phyloP scores from a whole-genome alignment of 2,329 filamentous ascomycete genomes.

The Fusarium beomiforme region DNA sequence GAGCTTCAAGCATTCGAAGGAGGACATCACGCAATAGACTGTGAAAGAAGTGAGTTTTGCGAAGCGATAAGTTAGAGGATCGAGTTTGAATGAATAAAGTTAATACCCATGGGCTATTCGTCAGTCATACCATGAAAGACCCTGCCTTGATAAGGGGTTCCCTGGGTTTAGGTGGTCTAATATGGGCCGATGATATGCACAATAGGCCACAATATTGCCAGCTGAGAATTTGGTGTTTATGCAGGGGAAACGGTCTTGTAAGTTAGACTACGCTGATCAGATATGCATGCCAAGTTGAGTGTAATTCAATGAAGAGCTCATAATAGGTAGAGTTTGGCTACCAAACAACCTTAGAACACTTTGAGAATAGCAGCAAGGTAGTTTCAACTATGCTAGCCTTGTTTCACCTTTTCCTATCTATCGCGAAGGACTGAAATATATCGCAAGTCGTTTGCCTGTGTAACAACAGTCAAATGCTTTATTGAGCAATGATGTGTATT shows the following conservation, averaged over 20 bases:
- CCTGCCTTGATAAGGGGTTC: too few species aligned
- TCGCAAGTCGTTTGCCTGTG: neutral
- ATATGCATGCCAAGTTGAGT: neutral
- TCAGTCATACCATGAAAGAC: too few species aligned
- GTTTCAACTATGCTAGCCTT: neutral
- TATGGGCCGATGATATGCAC: neutral
- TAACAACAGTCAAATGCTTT: neutral
- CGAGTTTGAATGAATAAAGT: neutral
- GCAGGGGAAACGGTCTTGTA: neutral
- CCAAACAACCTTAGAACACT: neutral
- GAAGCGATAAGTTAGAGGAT: neutral
- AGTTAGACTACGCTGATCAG: neutral
- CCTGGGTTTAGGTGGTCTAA: too few species aligned
- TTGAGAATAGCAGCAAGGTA: neutral
- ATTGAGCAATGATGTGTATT: neutral
- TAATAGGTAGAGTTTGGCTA: conserved; percentile 5
- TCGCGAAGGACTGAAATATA: neutral
- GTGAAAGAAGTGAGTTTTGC: conserved; percentile 10
- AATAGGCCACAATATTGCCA: neutral
- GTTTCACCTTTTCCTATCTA: neutral
- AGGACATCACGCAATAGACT: conserved; percentile 42
- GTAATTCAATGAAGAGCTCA: conserved; percentile 35
- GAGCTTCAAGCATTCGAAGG: conserved; percentile 45
- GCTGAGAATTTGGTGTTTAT: neutral
- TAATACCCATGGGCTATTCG: conserved; percentile 23